These are phyloP conservation scores for Bipolaris gigantea DNA, from an alignment of 2,329 filamentous ascomycete genomes.

Conservation along the genomic window DNA sequence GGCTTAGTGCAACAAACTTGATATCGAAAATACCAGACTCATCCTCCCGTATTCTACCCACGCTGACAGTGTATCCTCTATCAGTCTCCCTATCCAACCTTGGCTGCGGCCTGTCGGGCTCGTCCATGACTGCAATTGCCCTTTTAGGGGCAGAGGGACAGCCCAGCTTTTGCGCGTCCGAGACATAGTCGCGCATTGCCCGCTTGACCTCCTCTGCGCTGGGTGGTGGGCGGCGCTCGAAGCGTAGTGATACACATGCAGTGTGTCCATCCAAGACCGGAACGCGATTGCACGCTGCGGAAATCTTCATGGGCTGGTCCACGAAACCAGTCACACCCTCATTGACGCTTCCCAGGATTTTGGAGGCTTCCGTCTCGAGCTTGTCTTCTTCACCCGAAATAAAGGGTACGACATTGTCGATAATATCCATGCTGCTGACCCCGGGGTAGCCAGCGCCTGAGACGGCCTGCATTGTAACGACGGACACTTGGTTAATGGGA, in stretches of 20 bases:
- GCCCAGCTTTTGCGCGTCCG: slow-evolving; percentile 78
- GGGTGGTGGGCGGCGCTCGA: slow-evolving; percentile 74
- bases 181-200: slow-evolving; percentile 78
- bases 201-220: slow-evolving; percentile 74
- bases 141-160: slow-evolving; percentile 83
- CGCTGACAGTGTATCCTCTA: slow-evolving; percentile 85
- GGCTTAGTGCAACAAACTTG: slow-evolving; percentile 90
- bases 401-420: slow-evolving; percentile 94
- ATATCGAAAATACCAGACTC: slow-evolving; percentile 89
- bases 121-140: slow-evolving; percentile 86
- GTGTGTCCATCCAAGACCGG: slow-evolving; percentile 95
- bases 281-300: slow-evolving; percentile 88
- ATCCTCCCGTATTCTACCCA: slow-evolving; percentile 83
- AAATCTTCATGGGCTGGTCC: slow-evolving; percentile 77
- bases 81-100: slow-evolving; percentile 84
- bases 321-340: slow-evolving; percentile 71
- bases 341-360: slow-evolving; percentile 83
- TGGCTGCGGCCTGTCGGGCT: slow-evolving; percentile 87
- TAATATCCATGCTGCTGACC: slow-evolving; percentile 88
- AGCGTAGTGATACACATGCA: slow-evolving; percentile 86
- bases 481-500: slow-evolving; percentile 71
- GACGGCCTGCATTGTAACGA: slow-evolving; percentile 94
- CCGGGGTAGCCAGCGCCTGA: slow-evolving; percentile 90
- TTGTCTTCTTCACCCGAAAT: slow-evolving; percentile 96
- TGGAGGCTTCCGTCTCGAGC: slow-evolving; percentile 89